phyloP scores from a whole-genome alignment of 352 stramenopile genomes.

The Aphanomyces astaci region DNA sequence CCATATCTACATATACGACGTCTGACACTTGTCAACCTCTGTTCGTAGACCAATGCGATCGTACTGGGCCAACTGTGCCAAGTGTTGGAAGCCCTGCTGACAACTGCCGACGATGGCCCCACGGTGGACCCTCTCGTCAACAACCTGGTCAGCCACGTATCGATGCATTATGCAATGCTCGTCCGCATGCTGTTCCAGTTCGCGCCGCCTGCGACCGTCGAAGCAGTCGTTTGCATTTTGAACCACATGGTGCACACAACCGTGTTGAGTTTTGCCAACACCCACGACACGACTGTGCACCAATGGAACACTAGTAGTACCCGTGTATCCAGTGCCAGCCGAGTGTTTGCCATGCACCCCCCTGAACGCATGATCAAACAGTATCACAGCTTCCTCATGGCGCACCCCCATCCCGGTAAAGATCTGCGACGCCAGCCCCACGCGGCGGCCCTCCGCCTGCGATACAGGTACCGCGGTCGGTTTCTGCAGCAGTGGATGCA shows the following conservation, averaged over 20 bases:
- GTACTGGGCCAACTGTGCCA: neutral
- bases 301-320: slow-evolving; percentile 2
- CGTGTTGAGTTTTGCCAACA: slow-evolving; percentile 12
- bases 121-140: slow-evolving; percentile 14
- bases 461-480: slow-evolving; percentile 1
- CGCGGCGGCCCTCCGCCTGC: neutral
- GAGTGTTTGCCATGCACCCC: too few relatives aligned
- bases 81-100: slow-evolving; percentile 12
- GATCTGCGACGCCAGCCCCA: slow-evolving; percentile 1
- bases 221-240: slow-evolving; percentile 2
- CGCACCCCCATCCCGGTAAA: neutral
- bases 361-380: slow-evolving; percentile 21
- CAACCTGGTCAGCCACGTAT: slow-evolving; percentile 14
- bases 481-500: slow-evolving; percentile 19
- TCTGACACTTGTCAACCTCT: too few relatives aligned
- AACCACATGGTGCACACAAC: slow-evolving; percentile 16
- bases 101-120: too few relatives aligned
- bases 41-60: slow-evolving; percentile 4
- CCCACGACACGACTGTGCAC: neutral
- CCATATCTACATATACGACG: too few relatives aligned
- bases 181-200: slow-evolving; percentile 6
- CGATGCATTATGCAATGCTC: slow-evolving; percentile 18
- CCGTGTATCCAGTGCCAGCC: too few relatives aligned
- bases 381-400: slow-evolving; percentile 23
- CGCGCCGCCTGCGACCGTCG: slow-evolving; percentile 4